Evolutionary conservation across 306 rosid species (phyloP).

Genomic region (Castanea mollissima): DNA sequence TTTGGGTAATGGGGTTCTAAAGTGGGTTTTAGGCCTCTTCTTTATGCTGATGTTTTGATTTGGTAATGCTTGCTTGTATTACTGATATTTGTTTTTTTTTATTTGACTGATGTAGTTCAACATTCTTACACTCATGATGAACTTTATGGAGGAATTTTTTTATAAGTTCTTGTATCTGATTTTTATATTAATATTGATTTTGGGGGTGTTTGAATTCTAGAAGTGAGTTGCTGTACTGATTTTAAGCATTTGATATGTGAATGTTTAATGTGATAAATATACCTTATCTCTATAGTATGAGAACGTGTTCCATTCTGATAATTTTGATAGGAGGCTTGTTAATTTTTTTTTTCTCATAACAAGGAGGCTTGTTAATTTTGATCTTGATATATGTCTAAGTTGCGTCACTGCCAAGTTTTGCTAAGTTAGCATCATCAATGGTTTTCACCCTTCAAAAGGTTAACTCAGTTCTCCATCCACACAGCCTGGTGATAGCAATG

Average conservation of each 20-base stretch:
- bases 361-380: too few relatives aligned
- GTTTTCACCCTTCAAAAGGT: too few relatives aligned
- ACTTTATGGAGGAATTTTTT: not conserved
- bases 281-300: not conserved
- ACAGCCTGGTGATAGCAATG: too few relatives aligned
- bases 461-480: too few relatives aligned
- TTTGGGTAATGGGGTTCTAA: conserved; percentile 48
- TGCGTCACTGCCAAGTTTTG: too few relatives aligned
- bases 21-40: conserved; percentile 66
- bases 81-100: conserved; percentile 18
- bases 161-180: not conserved
- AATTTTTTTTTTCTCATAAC: too few relatives aligned
- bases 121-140: conserved; percentile 7
- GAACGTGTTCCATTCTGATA: too few relatives aligned
- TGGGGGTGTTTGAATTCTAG: not conserved
- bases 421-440: too few relatives aligned
- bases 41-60: conserved; percentile 17
- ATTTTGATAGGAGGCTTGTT: too few relatives aligned
- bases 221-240: not conserved
- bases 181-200: not conserved
- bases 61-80: conserved; percentile 8
- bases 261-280: not conserved
- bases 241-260: not conserved
- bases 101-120: conserved; percentile 23
- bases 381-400: too few relatives aligned